These are phyloP conservation scores for Hylodesmum podocarpum DNA, from an alignment of 306 rosid genomes.

Conservation along the genomic window DNA sequence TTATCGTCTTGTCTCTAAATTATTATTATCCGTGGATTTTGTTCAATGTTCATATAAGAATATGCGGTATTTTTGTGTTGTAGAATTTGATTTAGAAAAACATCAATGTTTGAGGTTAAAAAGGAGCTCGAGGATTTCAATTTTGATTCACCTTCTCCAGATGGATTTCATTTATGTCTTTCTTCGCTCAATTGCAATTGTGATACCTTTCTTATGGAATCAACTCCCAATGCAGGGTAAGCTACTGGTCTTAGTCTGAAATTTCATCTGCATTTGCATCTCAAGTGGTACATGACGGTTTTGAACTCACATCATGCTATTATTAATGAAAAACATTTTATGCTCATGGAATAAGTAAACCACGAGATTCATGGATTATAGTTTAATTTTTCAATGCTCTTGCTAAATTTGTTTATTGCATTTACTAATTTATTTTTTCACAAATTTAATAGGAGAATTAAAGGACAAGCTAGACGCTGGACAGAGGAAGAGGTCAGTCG, in stretches of 20 bases:
- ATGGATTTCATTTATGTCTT: constrained; percentile 23
- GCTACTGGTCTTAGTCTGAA: background rate
- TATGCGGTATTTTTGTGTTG: background rate
- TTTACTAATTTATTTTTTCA: background rate
- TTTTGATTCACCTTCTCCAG: constrained; percentile 28
- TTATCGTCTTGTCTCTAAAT: background rate
- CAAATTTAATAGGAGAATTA: constrained; percentile 33
- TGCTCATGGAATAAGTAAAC: background rate
- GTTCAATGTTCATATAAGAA: background rate
- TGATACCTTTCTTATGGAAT: constrained; percentile 18
- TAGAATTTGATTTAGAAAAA: background rate
- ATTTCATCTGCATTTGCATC: background rate
- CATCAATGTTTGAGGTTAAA: constrained; percentile 33
- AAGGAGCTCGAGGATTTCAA: constrained; percentile 28
- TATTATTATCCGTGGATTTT: background rate
- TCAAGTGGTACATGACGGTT: background rate
- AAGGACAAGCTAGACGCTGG: constrained; percentile 49
- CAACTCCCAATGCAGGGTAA: constrained; percentile 38
- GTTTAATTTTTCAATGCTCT: background rate
- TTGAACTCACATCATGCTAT: background rate
- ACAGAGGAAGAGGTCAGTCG: constrained; percentile 53
- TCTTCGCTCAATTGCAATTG: constrained; percentile 24
- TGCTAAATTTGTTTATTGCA: background rate
- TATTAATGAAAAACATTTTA: background rate
- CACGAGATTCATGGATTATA: background rate